phyloP scores from a whole-genome alignment of 805 yeast genomes.

The Ogataea neopini region DNA sequence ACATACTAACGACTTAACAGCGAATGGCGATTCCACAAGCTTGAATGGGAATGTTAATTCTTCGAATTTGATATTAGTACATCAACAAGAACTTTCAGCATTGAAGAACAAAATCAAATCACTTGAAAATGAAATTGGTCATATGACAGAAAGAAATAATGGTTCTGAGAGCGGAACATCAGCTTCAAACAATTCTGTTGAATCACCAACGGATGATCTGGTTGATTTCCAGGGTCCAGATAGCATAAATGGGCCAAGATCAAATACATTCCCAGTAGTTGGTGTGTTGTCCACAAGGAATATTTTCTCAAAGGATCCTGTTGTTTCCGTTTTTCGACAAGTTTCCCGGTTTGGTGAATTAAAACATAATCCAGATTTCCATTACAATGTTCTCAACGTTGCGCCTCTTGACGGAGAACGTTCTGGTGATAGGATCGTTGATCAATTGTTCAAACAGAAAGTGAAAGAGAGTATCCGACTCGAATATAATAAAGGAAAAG shows the following conservation, averaged over 20 bases:
- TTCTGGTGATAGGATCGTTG: slow-evolving; percentile 6
- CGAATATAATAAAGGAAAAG: slow-evolving; percentile 1
- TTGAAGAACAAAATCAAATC: background rate
- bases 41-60: background rate
- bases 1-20: too few species aligned
- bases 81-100: slow-evolving; percentile 8
- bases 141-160: background rate
- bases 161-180: background rate
- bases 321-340: slow-evolving; percentile 4
- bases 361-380: slow-evolving; percentile 4
- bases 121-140: slow-evolving; percentile 1
- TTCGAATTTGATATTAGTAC: background rate
- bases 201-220: background rate
- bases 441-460: slow-evolving; percentile 15
- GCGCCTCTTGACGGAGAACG: slow-evolving; percentile 15
- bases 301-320: slow-evolving; percentile 19
- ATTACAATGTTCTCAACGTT: slow-evolving; percentile 15
- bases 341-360: slow-evolving; percentile 5
- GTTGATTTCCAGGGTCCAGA: slow-evolving; percentile 5
- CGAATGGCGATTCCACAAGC: too few species aligned
- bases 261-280: background rate
- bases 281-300: slow-evolving; percentile 16
- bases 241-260: background rate
- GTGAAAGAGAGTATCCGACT: slow-evolving; percentile 14
- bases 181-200: too few species aligned